Evolutionary conservation across 1,284 basidiomycete genomes (phyloP), one percentile per base, ranked within the genome.

Genomic region (Anthracocystis setariae): DNA sequence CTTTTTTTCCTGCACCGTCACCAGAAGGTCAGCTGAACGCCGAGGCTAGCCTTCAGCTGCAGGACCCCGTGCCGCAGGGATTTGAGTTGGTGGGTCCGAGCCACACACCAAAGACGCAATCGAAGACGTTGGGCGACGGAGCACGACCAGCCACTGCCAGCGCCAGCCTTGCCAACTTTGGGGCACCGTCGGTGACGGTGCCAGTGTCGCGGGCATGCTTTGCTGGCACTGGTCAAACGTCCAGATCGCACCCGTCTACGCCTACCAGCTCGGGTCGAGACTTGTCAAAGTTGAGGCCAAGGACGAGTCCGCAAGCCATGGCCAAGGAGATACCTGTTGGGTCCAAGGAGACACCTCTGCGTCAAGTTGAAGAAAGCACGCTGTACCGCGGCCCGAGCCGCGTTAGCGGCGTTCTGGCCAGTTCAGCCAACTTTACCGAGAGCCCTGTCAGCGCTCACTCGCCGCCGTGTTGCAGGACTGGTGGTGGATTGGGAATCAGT

Each of bases 81-180:
- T 67, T 67, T 43, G 64, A 67, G 49, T 49, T 67, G 8, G 64
- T 67, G 13, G 57, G 53, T 43, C 53, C 57, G 15, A 43, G 35
- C 13, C 48, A 53, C 29, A 23, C 29, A 5, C 44, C 39, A 7
- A 59, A 46, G 56, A 15, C 24, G 17, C 44, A 49, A 8, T 25
- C 58, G 21, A 42, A 53, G 13, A 42, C 43, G 8, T 37, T 47
- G 23, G 32, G 47, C 20, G 57, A 39, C 4, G 23, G 29, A 23
- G 21, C 24, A 27, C 58, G 64, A 46, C 64, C 64, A 15, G 33
- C 58, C 2, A 67, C 64, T 12, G 64, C 64, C 18, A 57, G 45
- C 24, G 57, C 58, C 3, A 49, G 39, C 9, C 32, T 66, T 17
- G 45, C 50, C n/a, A 51, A 27, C 18, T 17, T 27, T 17, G 8